These are phyloP conservation scores for Leptomonas seymouri DNA, from an alignment of 208 protist genomes.

Conservation along the genomic window DNA sequence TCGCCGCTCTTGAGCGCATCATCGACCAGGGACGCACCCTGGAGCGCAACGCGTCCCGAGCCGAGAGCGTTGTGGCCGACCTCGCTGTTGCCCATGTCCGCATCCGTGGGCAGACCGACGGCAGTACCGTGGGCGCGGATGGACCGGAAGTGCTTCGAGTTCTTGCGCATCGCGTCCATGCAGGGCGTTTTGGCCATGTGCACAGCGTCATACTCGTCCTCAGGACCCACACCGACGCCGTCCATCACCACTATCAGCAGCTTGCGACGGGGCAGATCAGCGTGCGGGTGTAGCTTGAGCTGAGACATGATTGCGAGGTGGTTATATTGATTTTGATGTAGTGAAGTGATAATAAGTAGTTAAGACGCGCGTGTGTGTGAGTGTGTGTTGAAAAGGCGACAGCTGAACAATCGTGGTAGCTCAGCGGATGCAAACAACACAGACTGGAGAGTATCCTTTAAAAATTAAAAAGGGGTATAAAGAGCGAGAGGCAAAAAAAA, in stretches of 20 bases:
- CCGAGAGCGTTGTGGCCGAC: slow-evolving; percentile 97
- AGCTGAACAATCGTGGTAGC: slow-evolving; percentile 20
- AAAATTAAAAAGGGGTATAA: background rate
- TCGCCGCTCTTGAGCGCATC: slow-evolving; percentile 79
- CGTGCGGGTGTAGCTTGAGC: slow-evolving; percentile 57
- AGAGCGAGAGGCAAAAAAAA: background rate
- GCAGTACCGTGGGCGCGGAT: slow-evolving; percentile 93
- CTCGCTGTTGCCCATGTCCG: slow-evolving; percentile 97
- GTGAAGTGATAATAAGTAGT: slow-evolving; percentile 6
- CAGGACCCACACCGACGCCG: slow-evolving; percentile 87
- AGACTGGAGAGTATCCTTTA: background rate
- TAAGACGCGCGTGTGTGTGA: too few relatives aligned
- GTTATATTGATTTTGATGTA: slow-evolving; percentile 13
- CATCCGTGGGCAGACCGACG: slow-evolving; percentile 94
- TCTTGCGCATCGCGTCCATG: slow-evolving; percentile 62
- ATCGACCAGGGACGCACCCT: slow-evolving; percentile 96
- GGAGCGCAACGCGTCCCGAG: slow-evolving; percentile 89
- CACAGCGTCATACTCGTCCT: slow-evolving; percentile 93
- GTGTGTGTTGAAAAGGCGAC: background rate
- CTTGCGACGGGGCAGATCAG: slow-evolving; percentile 73
- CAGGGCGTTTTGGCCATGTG: slow-evolving; percentile 90
- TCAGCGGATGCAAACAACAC: slow-evolving; percentile 8
- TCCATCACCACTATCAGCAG: slow-evolving; percentile 91
- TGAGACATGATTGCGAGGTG: slow-evolving; percentile 45
- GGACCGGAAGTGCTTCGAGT: slow-evolving; percentile 78